A percentile compares a stretch with the other conserved stretches of the same genome.
Evolutionary conservation across 2,329 filamentous ascomycete species (phyloP).

Genomic region (Stenocarpella maydis): DNA sequence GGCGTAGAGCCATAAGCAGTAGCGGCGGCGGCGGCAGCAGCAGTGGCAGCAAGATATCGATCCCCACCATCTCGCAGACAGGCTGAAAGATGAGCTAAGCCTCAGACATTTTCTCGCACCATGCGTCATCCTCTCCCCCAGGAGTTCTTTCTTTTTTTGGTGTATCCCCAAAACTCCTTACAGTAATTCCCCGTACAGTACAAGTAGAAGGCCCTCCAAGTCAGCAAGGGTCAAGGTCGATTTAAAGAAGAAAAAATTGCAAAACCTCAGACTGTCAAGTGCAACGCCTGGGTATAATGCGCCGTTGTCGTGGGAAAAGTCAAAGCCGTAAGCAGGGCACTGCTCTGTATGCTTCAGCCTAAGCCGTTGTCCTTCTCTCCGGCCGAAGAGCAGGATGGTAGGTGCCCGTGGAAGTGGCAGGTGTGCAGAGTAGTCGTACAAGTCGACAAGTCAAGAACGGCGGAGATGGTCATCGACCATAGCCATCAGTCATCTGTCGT

Average conservation of each 20-base stretch:
- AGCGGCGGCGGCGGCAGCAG: too few relatives aligned
- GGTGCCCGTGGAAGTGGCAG: neutral
- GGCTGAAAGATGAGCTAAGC: neutral
- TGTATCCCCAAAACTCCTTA: conserved; percentile 16
- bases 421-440: too few relatives aligned
- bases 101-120: neutral
- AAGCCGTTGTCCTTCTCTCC: neutral
- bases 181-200: neutral
- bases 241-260: neutral
- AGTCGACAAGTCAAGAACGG: neutral
- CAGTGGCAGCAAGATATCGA: neutral
- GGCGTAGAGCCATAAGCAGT: neutral
- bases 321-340: neutral
- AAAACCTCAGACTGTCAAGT: conserved; percentile 17
- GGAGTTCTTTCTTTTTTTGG: neutral
- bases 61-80: neutral
- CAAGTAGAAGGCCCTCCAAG: neutral
- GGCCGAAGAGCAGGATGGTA: neutral
- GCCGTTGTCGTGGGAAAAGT: neutral
- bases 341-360: neutral
- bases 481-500: too few relatives aligned
- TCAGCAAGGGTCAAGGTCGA: neutral
- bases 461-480: neutral
- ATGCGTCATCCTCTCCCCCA: neutral
- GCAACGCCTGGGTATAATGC: conserved; percentile 16